These are phyloP conservation scores for Candida cerambycidarum DNA, from an alignment of 805 yeast species.

Conservation along the genomic window DNA sequence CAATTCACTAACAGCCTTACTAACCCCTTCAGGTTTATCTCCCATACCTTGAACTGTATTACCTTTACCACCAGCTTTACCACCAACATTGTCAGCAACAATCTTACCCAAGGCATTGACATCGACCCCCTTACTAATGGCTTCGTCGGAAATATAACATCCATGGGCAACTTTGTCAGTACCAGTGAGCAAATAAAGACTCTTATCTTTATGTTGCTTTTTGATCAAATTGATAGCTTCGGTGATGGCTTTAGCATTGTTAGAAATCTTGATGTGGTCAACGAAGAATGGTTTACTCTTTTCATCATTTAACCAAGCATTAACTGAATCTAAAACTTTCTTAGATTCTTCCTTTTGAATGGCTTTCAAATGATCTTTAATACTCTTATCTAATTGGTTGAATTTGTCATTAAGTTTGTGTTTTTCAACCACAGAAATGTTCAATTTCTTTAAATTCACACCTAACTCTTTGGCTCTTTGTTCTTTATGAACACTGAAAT, in stretches of 20 bases:
- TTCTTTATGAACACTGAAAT: constrained; percentile 79
- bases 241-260: constrained; percentile 91
- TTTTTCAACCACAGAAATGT: constrained; percentile 80
- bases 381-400: constrained; percentile 74
- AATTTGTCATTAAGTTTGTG: constrained; percentile 72
- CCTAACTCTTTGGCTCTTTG: constrained; percentile 78
- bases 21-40: constrained; percentile 67
- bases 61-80: constrained; percentile 98
- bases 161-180: constrained; percentile 90
- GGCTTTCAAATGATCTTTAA: constrained; percentile 84
- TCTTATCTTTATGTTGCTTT: constrained; percentile 69
- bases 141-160: constrained; percentile 76
- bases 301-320: constrained; percentile 57
- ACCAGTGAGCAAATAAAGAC: constrained; percentile 80
- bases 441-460: constrained; percentile 76
- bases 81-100: constrained; percentile 80
- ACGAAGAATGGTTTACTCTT: constrained; percentile 60
- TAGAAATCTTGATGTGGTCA: constrained; percentile 63
- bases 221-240: constrained; percentile 87
- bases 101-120: constrained; percentile 73
- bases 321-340: constrained; percentile 75
- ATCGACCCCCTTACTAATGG: constrained; percentile 66
- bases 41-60: constrained; percentile 97
- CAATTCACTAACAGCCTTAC: constrained; percentile 72
- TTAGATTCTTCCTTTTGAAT: constrained; percentile 87